phyloP scores from a whole-genome alignment of 331 rosid genomes.

The Telfairia occidentalis region DNA sequence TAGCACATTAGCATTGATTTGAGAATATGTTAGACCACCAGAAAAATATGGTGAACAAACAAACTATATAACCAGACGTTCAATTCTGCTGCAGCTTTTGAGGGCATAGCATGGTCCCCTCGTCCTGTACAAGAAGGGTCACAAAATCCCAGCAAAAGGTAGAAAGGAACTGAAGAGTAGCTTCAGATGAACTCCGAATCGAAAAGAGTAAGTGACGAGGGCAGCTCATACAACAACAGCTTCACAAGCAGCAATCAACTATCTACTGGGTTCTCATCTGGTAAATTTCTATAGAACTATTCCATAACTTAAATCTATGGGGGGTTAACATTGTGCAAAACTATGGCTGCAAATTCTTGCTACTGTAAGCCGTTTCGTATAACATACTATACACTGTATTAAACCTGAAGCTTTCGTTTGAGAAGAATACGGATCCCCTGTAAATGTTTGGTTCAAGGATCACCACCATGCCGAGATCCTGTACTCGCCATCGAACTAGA shows the following conservation, averaged over 20 bases:
- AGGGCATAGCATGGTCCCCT: not conserved
- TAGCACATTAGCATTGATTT: not conserved
- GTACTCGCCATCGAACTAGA: not conserved
- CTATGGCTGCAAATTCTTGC: not conserved
- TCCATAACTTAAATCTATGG: not conserved
- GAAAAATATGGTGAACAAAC: not conserved
- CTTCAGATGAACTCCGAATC: not conserved
- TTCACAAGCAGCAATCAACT: not conserved
- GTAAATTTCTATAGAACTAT: not conserved
- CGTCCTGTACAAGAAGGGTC: slow-evolving; percentile 2
- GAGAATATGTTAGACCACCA: not conserved
- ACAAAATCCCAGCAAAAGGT: not conserved
- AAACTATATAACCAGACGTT: not conserved
- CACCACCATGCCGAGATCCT: not conserved
- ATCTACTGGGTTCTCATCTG: not conserved
- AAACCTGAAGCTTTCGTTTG: not conserved
- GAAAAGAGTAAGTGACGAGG: no score
- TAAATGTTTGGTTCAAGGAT: not conserved
- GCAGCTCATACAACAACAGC: not conserved
- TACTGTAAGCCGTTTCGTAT: not conserved
- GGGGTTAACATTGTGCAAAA: not conserved
- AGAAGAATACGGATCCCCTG: not conserved
- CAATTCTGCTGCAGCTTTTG: not conserved
- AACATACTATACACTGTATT: not conserved
- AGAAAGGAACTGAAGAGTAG: not conserved